Base-by-base conservation (phyloP, 2,329 filamentous ascomycete species). In the Hymenoscyphus occultus region DNA sequence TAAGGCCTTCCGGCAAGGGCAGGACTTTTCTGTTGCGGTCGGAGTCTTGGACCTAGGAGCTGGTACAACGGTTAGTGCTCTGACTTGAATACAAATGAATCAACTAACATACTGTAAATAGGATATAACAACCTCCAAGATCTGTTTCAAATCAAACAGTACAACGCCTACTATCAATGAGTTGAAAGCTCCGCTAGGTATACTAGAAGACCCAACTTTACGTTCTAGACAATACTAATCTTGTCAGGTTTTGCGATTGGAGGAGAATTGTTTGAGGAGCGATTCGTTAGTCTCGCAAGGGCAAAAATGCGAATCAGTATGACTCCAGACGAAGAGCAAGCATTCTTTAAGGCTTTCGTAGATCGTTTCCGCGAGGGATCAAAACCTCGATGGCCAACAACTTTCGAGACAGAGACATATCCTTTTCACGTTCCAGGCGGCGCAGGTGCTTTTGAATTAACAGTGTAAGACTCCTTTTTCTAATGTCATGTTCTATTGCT, bases 101-200 rank as follows among this genome's bases (percentile, higher is more conserved):
- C 6, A 5, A 51, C 45, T 51, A 51, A 51, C 45, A 22, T 51
- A 16, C 45, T n/a, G 6, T 16, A n/a, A 39, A 39, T 51, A 51
- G 45, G 45, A 51, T 51, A 51, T 51, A 51, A 51, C 45, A 22
- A 51, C 45, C 14, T 51, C 45, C 45, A 16, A 51, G 19, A 51
- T 51, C 14, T 7, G 6, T 22, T 51, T 51, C 45, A 51, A 51
- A 51, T 6, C n/a, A 7, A 16, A 51, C 16, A 16, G 45, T n/a
- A 51, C 45, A 22, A 6, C 45, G 5, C 45, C 16, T 16, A 51
- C 45, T 16, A 51, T 51, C 45, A 51, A 51, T 6, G 45, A 51
- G 19, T 51, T 51, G n/a, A 16, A 16, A 22, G 45, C 45, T 16
- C 45, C 45, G 14, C 45, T 51, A 51, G 45, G 45, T 39, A 39